These are phyloP conservation scores for Epichloe hybrida DNA, from an alignment of 2,329 filamentous ascomycete species.

Conservation along the genomic window DNA sequence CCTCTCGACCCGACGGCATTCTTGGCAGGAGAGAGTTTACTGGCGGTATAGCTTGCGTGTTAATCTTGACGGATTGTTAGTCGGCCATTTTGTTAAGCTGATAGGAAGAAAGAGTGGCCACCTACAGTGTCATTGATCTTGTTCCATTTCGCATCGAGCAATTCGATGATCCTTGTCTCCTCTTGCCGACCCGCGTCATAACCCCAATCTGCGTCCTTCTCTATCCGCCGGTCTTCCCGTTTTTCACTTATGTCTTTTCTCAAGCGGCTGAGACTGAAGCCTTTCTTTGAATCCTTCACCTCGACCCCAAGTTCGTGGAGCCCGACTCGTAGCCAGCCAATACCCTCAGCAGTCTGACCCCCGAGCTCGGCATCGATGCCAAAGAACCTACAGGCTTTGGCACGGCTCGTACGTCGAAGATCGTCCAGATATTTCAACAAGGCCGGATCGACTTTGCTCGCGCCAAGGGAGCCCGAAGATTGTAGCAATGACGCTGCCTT, in stretches of 20 bases:
- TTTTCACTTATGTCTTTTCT: conserved; percentile 66
- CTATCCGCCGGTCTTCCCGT: conserved; percentile 65
- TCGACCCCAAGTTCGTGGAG: conserved; percentile 60
- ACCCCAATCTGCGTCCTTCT: conserved; percentile 62
- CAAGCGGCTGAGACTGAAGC: conserved; percentile 46
- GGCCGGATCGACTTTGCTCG: conserved; percentile 46
- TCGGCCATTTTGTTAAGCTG: not conserved
- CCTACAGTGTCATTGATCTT: conserved; percentile 85
- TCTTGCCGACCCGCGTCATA: conserved; percentile 77
- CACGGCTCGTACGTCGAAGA: conserved; percentile 59
- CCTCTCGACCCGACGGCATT: conserved; percentile 81
- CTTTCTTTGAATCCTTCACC: conserved; percentile 34
- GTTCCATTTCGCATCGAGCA: conserved; percentile 79
- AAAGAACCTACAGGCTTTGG: conserved; percentile 80
- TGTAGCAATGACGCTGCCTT: conserved; percentile 46
- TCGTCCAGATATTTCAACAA: conserved; percentile 65
- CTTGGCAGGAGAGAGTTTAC: conserved; percentile 57
- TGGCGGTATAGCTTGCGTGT: conserved; percentile 63
- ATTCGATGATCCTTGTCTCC: conserved; percentile 72
- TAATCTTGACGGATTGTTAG: conserved; percentile 42
- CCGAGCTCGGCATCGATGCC: conserved; percentile 77
- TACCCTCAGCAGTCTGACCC: conserved; percentile 68
- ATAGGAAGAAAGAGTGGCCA: conserved; percentile 2
- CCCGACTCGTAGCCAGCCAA: conserved; percentile 75
- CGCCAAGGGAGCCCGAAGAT: conserved; percentile 19